Evolutionary conservation across 805 yeast genomes (phyloP).

Genomic region (Saccharomyces jurei): DNA sequence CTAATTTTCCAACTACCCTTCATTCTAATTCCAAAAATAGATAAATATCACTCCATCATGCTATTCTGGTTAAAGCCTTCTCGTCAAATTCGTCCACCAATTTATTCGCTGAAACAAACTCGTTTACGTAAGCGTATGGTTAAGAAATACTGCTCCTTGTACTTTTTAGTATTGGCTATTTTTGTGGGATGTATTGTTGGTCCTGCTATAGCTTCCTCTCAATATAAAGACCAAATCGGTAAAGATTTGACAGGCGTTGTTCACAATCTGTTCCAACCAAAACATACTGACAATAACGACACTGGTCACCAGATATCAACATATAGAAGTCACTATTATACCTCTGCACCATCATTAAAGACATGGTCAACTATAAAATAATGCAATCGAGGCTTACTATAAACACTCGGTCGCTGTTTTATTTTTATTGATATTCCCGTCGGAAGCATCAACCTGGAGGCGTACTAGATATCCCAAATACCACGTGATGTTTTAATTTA

Average conservation of each 20-base stretch:
- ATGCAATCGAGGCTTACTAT: not conserved
- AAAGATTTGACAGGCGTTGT: slow-evolving; percentile 33
- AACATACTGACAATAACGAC: slow-evolving; percentile 71
- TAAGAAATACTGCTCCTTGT: slow-evolving; percentile 79
- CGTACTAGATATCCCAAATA: not conserved
- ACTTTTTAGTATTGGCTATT: slow-evolving; percentile 57
- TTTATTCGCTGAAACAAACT: slow-evolving; percentile 92
- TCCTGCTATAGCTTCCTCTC: slow-evolving; percentile 78
- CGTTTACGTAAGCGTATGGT: slow-evolving; percentile 97
- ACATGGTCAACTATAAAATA: slow-evolving; percentile 47
- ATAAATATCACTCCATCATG: slow-evolving; percentile 97
- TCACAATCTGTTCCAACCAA: slow-evolving; percentile 83
- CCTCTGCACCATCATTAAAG: slow-evolving; percentile 43
- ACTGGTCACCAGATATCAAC: slow-evolving; percentile 48
- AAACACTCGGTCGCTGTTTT: not conserved
- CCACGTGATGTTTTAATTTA: not conserved
- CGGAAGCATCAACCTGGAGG: not conserved
- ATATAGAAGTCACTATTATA: slow-evolving; percentile 32
- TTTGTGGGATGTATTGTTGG: slow-evolving; percentile 77
- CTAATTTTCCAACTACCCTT: slow-evolving; percentile 86
- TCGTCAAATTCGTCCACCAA: slow-evolving; percentile 95
- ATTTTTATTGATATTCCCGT: not conserved
- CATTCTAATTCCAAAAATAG: slow-evolving; percentile 75
- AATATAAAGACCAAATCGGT: slow-evolving; percentile 33
- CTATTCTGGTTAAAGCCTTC: slow-evolving; percentile 97